Conservation (phyloP, 768 basidiomycete species). For the Lenzites betulinus region DNA sequence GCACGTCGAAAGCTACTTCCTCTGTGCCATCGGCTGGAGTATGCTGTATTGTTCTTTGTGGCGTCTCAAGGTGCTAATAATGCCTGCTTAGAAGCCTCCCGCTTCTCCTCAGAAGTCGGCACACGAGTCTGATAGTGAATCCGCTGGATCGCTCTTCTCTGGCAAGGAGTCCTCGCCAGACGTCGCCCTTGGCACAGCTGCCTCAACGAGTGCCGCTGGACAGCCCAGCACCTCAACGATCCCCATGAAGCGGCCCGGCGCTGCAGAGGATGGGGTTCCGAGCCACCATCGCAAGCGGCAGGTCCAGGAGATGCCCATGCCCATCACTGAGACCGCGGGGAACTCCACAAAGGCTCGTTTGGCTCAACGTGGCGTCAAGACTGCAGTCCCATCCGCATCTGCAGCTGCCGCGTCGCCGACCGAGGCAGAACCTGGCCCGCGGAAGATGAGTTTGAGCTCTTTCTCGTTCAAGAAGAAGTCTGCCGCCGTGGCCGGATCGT, state of each 20-base stretch:
- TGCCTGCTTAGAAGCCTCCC: no score
- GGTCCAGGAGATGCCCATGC: constrained; percentile 18
- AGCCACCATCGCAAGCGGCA: constrained; percentile 11
- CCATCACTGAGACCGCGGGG: constrained; percentile 8
- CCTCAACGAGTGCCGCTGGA: background rate
- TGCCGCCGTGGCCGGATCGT: background rate
- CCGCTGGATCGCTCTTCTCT: constrained; percentile 20
- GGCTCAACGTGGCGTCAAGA: constrained; percentile 13
- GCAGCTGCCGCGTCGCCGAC: background rate
- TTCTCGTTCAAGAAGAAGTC: constrained; percentile 24
- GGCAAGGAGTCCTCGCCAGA: constrained; percentile 20
- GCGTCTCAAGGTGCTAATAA: background rate
- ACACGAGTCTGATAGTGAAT: constrained; percentile 5
- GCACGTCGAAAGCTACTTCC: background rate
- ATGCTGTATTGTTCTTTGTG: no score
- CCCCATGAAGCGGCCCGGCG: constrained; percentile 15
- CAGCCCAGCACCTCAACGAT: background rate
- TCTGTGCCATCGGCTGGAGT: background rate
- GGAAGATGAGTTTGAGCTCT: background rate
- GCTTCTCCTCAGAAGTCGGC: background rate
- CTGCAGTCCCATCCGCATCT: background rate
- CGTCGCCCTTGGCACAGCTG: background rate
- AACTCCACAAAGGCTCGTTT: constrained; percentile 23
- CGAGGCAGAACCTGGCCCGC: background rate
- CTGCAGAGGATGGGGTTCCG: background rate